Evolutionary conservation across 495 filamentous ascomycete genomes (phyloP).

Genomic region (Podospora fimiseda): DNA sequence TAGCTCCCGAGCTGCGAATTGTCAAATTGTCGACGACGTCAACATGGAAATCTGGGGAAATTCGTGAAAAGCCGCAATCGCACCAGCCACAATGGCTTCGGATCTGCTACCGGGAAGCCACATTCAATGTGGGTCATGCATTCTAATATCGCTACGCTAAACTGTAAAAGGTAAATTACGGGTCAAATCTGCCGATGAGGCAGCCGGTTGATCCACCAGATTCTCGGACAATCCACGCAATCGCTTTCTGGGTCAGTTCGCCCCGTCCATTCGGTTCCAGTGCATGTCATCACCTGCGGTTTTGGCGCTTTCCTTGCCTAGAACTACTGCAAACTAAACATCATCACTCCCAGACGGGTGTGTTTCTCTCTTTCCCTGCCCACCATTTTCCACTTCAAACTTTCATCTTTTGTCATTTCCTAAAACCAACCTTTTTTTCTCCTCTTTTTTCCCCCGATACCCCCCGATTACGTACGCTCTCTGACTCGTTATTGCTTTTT

Average conservation of each 20-base stretch:
- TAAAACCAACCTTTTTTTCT: constrained; percentile 12
- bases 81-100: background rate
- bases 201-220: constrained; percentile 1
- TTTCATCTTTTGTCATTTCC: constrained; percentile 5
- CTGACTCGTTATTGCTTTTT: constrained; percentile 8
- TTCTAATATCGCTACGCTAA: background rate
- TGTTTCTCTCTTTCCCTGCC: background rate
- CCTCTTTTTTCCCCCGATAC: background rate
- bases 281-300: constrained; percentile 2
- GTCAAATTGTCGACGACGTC: constrained; percentile 4
- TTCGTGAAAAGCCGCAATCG: background rate
- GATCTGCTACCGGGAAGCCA: background rate
- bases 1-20: background rate
- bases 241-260: constrained; percentile 9
- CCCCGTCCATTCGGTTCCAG: background rate
- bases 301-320: background rate
- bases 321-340: background rate
- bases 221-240: background rate
- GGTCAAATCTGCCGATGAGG: constrained; percentile 3
- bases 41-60: background rate
- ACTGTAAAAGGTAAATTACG: background rate
- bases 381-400: background rate
- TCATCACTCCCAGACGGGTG: constrained; percentile 1
- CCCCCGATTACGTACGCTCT: background rate
- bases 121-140: background rate